Conservation (phyloP, 495 filamentous ascomycete species). For the Tuber brumale region DNA sequence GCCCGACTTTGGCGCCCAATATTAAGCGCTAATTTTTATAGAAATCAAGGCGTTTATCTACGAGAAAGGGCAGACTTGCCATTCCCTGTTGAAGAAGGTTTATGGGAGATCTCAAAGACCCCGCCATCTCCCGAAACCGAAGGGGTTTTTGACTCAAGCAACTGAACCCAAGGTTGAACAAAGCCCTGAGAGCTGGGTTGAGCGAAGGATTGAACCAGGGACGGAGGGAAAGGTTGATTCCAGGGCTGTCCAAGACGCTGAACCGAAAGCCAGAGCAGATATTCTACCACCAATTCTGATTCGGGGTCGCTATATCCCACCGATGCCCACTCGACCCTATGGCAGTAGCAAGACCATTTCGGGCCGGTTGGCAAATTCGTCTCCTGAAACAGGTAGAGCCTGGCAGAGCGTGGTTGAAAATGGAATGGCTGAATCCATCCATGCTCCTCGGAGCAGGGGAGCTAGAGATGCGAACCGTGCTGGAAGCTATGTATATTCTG, state of each 20-base stretch:
- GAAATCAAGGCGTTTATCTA: constrained; percentile 21
- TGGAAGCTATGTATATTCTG: neutral
- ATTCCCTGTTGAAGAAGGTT: constrained; percentile 17
- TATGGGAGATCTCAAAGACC: constrained; percentile 6
- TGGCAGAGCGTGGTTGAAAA: neutral
- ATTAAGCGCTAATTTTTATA: constrained; percentile 4
- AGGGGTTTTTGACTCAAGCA: neutral
- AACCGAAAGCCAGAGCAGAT: neutral
- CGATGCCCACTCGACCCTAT: neutral
- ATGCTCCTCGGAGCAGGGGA: neutral
- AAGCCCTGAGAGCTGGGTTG: neutral
- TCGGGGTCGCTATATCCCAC: neutral
- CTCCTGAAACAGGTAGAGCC: neutral
- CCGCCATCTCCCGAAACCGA: neutral
- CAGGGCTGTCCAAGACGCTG: neutral
- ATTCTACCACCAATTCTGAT: neutral
- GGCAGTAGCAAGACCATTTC: neutral
- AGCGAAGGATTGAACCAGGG: neutral
- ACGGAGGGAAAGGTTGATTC: neutral
- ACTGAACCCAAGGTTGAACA: neutral
- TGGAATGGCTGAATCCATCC: neutral
- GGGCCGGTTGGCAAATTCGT: neutral
- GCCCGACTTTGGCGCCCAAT: neutral
- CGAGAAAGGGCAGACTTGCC: constrained; percentile 10
- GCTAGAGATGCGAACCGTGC: neutral